These are phyloP conservation scores for Phytopythium boreale DNA, from an alignment of 352 stramenopile species.

Conservation along the genomic window DNA sequence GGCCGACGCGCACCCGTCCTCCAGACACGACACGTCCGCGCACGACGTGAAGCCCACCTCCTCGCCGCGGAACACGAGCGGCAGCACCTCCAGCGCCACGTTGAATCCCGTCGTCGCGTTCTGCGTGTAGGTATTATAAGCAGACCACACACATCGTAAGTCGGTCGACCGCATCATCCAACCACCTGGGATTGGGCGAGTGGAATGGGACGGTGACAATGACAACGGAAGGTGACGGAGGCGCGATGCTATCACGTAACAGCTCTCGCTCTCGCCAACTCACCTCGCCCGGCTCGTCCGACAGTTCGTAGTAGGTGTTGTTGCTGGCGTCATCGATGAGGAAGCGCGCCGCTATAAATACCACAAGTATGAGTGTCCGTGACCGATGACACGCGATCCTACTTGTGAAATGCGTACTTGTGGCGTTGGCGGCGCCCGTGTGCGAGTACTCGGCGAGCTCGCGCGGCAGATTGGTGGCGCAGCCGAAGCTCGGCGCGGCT, in stretches of 20 bases:
- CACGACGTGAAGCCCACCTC: constrained; percentile 6
- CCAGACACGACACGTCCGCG: not conserved
- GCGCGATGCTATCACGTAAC: too few species aligned
- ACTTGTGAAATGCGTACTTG: not conserved
- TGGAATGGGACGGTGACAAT: not conserved
- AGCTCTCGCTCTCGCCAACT: not conserved
- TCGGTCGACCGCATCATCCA: not conserved
- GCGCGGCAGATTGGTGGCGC: constrained; percentile 9
- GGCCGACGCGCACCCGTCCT: constrained; percentile 5
- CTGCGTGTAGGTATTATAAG: too few species aligned
- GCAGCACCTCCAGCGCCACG: constrained; percentile 6
- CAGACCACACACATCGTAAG: too few species aligned
- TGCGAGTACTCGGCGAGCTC: constrained; percentile 10
- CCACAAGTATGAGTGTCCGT: not conserved
- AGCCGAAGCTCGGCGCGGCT: constrained; percentile 4
- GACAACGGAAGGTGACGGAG: not conserved
- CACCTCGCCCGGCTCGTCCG: constrained; percentile 7
- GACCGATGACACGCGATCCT: too few species aligned
- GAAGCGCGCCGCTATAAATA: constrained; percentile 4
- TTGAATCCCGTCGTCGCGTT: constrained; percentile 6
- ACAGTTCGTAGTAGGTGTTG: constrained; percentile 12
- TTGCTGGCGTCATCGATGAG: constrained; percentile 7
- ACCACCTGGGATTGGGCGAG: too few species aligned
- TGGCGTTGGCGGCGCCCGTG: constrained; percentile 8
- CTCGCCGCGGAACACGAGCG: not conserved